Conservation (phyloP, 306 rosid genomes). For the Arachis hypogaea region DNA sequence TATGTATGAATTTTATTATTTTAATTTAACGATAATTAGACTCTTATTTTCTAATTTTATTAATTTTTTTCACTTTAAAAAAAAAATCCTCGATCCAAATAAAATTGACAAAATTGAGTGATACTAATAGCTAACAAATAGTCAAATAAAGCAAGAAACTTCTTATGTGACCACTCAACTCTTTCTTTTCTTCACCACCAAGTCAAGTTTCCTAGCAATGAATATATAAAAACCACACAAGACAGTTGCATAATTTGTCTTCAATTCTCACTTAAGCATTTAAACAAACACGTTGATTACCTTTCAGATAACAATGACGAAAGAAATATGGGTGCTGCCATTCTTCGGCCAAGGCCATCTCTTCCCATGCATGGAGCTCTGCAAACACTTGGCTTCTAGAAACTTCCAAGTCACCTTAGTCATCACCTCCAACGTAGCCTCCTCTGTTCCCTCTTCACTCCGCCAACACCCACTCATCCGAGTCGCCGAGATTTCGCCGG, state of each 20-base stretch:
- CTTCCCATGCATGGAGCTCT: constrained; percentile 64
- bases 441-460: constrained; percentile 58
- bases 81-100: no score
- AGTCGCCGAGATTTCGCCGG: constrained; percentile 41
- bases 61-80: no score
- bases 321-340: constrained; percentile 60
- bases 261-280: no score
- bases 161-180: no score
- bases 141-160: not conserved
- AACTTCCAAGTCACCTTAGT: constrained; percentile 45
- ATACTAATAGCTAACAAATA: not conserved
- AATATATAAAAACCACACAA: not conserved
- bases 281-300: no score
- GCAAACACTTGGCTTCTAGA: constrained; percentile 59
- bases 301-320: constrained; percentile 33
- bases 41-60: no score
- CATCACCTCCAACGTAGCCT: constrained; percentile 48
- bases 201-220: not conserved
- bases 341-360: constrained; percentile 73
- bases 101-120: no score
- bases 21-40: no score
- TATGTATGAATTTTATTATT: no score
- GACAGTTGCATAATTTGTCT: not conserved
- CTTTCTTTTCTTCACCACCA: not conserved
- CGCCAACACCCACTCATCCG: constrained; percentile 50